Percentiles rank a stretch among this genome's conserved stretches.
phyloP scores from a whole-genome alignment of 495 filamentous ascomycete genomes.

The Penicillium robsamsonii region DNA sequence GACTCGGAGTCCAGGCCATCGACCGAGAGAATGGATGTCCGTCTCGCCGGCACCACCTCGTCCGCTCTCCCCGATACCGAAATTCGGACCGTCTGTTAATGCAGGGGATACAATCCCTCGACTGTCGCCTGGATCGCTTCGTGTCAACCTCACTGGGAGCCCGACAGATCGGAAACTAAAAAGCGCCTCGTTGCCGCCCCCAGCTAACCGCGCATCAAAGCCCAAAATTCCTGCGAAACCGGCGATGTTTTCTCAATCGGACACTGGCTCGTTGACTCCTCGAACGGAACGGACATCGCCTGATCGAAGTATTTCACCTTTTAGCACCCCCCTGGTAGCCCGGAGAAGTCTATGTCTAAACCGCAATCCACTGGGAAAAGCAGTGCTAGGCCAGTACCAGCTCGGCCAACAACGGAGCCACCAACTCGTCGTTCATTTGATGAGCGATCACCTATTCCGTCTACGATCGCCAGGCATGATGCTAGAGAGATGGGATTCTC shows the following conservation, averaged over 20 bases:
- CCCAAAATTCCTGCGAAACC: slow-evolving; percentile 64
- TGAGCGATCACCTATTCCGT: slow-evolving; percentile 22
- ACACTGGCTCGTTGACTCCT: slow-evolving; percentile 37
- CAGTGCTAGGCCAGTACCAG: slow-evolving; percentile 15
- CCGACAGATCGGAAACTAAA: slow-evolving; percentile 36
- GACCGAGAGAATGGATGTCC: slow-evolving; percentile 30
- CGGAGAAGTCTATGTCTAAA: slow-evolving; percentile 51
- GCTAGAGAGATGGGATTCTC: slow-evolving; percentile 34
- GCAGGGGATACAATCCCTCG: slow-evolving; percentile 50
- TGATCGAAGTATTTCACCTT: slow-evolving; percentile 71
- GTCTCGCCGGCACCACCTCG: slow-evolving; percentile 46
- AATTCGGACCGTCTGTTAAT: slow-evolving; percentile 51
- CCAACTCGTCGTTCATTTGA: slow-evolving; percentile 31
- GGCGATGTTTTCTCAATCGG: slow-evolving; percentile 32
- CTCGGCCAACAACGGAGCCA: slow-evolving; percentile 25
- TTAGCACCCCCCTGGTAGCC: slow-evolving; percentile 86
- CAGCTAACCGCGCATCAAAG: slow-evolving; percentile 78
- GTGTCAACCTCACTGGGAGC: slow-evolving; percentile 24
- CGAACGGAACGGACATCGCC: slow-evolving; percentile 30
- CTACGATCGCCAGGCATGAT: slow-evolving; percentile 17
- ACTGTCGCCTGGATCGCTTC: slow-evolving; percentile 44
- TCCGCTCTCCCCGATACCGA: slow-evolving; percentile 40
- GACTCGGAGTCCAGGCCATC: slow-evolving; percentile 28
- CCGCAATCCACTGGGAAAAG: slow-evolving; percentile 16
- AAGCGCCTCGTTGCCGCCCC: slow-evolving; percentile 58